Percentiles rank a stretch among this genome's conserved stretches.
These are phyloP conservation scores for Turnera subulata DNA, from an alignment of 345 rosid genomes.

Conservation along the genomic window DNA sequence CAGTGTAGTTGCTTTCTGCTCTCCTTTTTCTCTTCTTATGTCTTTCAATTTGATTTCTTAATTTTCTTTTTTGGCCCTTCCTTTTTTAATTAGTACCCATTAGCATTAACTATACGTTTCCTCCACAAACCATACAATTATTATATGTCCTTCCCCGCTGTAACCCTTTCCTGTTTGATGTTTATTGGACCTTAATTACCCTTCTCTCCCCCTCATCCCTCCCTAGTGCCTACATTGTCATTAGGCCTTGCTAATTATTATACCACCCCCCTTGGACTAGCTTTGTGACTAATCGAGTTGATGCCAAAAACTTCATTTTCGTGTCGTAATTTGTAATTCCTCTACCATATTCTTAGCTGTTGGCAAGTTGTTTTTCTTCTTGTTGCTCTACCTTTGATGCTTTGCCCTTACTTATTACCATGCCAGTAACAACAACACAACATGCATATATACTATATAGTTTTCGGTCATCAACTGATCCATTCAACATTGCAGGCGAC, in stretches of 20 bases:
- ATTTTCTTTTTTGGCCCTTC: constrained; percentile 1
- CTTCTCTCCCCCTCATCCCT: constrained; percentile 12
- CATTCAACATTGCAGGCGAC: no score
- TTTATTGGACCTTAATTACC: background rate
- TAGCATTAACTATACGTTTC: constrained; percentile 15
- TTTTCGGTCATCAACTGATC: no score
- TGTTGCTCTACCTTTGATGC: no score
- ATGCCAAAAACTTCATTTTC: background rate
- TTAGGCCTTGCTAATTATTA: background rate
- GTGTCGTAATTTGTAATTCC: no score
- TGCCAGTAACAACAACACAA: no score
- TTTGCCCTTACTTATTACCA: no score
- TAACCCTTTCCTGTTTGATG: constrained; percentile 3
- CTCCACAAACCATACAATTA: constrained; percentile 21
- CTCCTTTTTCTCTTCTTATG: no score
- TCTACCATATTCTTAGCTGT: no score
- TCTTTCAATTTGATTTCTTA: background rate
- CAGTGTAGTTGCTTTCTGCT: constrained; percentile 27
- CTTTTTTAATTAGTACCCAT: background rate
- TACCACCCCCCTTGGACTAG: background rate
- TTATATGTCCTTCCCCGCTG: constrained; percentile 25
- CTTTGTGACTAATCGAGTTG: background rate
- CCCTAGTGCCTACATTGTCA: background rate
- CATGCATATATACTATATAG: no score
- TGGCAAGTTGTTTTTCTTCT: no score